Base-by-base conservation (phyloP, 139 green algal species). In the Spirogloea muscicola region DNA sequence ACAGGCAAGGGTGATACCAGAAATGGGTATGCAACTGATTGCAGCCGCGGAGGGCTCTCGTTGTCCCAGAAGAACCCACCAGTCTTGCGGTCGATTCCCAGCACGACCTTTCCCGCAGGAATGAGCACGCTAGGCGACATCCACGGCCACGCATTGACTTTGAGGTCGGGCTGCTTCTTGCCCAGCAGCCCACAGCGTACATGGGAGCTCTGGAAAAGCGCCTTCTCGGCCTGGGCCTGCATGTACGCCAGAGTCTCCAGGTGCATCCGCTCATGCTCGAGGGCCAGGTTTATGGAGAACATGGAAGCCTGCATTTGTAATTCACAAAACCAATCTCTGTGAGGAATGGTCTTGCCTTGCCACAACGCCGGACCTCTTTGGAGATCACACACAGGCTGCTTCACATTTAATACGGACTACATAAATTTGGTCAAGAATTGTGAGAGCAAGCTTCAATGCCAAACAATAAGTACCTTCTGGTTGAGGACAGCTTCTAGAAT, bases 221-320 rank as follows among this genome's bases (percentile, higher is more conserved):
- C 31, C 65, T 42, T 80, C 31, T 49, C 18, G 43, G 78, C 81
- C 55, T 91, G 86, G 0, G 72, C 74, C n/a, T 77, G 43, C 86
- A 90, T 90, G 81, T 90, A 91, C 31, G 61, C 73, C 27, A 90
- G 58, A 0, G 86, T 90, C 40, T 90, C 86, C 21, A 84, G 73
- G 46, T 90, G 86, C 86, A 91, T 91, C 31, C 65, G 46, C 40
- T 90, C 86, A 48, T 90, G 86, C 77, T 86, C 81, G 25, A 85
- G 48, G 4, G 29, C 59, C 65, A 90, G 73, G 16, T 37, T 60
- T 25, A 87, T 31, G 3, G 39, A 27, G 36, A 31, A 25, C 9
- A 59, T 29, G 16, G 67, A 61, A 18, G 46, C 67, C 49, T 52
- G 29, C 67, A 76, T 27, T n/a, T n/a, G n/a, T n/a, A n/a, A n/a